Conservation (phyloP, 768 basidiomycete genomes). For the Mycena polygramma region DNA sequence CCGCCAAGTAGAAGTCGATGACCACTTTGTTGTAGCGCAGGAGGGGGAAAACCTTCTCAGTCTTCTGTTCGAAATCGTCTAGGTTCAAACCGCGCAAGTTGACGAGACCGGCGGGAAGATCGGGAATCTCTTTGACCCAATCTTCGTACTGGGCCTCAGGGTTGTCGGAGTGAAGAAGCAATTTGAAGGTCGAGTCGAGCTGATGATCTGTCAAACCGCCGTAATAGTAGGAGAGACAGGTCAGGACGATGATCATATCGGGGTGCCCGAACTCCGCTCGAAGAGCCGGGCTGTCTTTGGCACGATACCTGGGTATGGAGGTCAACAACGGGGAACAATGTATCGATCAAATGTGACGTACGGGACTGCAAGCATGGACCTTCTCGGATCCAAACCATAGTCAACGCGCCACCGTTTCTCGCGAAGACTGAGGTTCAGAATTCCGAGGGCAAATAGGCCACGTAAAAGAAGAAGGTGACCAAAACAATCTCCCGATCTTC, state of each 20-base stretch:
- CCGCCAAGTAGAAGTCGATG: slow-evolving; percentile 61
- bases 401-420: slow-evolving; percentile 65
- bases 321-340: no score
- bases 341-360: slow-evolving; percentile 33
- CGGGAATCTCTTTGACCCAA: slow-evolving; percentile 47
- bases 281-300: slow-evolving; percentile 62
- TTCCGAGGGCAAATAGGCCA: slow-evolving; percentile 57
- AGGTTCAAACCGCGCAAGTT: slow-evolving; percentile 58
- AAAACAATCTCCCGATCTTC: not conserved
- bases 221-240: slow-evolving; percentile 65
- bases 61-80: slow-evolving; percentile 52
- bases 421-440: slow-evolving; percentile 54
- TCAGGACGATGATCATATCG: slow-evolving; percentile 60
- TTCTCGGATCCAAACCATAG: slow-evolving; percentile 59
- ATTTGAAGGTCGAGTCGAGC: slow-evolving; percentile 51
- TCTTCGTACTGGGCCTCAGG: slow-evolving; percentile 55
- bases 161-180: slow-evolving; percentile 57
- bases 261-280: slow-evolving; percentile 68
- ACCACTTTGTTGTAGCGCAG: slow-evolving; percentile 49
- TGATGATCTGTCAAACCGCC: slow-evolving; percentile 56
- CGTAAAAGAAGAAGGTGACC: slow-evolving; percentile 56
- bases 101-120: slow-evolving; percentile 48
- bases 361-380: slow-evolving; percentile 65
- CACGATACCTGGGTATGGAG: slow-evolving; percentile 44
- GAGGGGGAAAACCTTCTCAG: slow-evolving; percentile 46